Evolutionary conservation across 2,329 filamentous ascomycete genomes (phyloP), one percentile per base, ranked within the genome.

Genomic region (Aspergillus tanneri): DNA sequence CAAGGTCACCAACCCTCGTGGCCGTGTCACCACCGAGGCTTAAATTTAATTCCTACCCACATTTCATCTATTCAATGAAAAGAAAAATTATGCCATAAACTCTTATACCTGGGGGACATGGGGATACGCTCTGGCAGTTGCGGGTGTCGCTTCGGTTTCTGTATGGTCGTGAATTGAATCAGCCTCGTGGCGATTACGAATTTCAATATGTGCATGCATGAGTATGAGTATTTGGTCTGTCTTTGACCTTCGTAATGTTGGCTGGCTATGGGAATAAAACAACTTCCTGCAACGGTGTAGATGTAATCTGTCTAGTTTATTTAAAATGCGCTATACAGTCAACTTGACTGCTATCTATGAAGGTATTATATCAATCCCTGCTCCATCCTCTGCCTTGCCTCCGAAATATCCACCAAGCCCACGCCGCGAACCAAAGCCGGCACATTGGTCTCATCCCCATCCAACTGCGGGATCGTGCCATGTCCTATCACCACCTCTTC

Each of bases 1-100:
- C 76, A 99, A 99, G 88, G 92, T 99, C 76, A 99, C 93, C 74
- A 99, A 99, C 84, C 78, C 89, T 79, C 96, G 96, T 88, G 93
- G 91, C 73, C 95, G 92, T 84, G 87, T 99, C 76, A 96, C 92
- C 69, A 96, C 90, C 67, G 93, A 99, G 85, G 80, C 81, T 67
- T 85, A 80, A 68, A 68, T 71, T 82, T 62, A 34, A 34, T 34
- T 34, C n/a, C n/a, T 34, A 34, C 12, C 30, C 19, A 18, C 14
- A 34, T 16, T 16, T 11, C 1, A 4, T 18, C 90, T 70, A 42
- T 70, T 72, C 54, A 60, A 53, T 58, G 49, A 53, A 48, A 49
- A 49, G 44, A 52, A 48, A 50, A 54, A 49, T 38, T 30, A 36
- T 43, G 21, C 43, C 41, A 38, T 52, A n/a, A n/a, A n/a, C n/a